These are phyloP conservation scores for Hepatocystis sp. DNA, from an alignment of 169 alveolate genomes.

Conservation along the genomic window DNA sequence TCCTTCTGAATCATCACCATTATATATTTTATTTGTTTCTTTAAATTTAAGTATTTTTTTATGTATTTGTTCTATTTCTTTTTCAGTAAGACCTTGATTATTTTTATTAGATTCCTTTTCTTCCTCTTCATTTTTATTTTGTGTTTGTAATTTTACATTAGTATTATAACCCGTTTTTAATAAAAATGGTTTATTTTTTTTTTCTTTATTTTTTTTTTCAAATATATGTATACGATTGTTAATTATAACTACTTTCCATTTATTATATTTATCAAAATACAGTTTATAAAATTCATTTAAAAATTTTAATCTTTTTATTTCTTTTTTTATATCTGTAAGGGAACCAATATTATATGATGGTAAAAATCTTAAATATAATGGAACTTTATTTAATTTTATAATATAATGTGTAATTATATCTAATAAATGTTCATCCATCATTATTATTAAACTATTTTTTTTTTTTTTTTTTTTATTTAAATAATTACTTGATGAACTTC, in stretches of 20 bases:
- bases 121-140: neutral
- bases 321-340: slow-evolving; percentile 46
- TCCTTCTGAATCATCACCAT: slow-evolving; percentile 4
- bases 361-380: slow-evolving; percentile 41
- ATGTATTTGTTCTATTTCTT: slow-evolving; percentile 51
- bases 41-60: slow-evolving; percentile 34
- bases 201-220: slow-evolving; percentile 39
- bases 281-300: slow-evolving; percentile 71
- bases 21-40: slow-evolving; percentile 42
- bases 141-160: no score
- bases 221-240: slow-evolving; percentile 69
- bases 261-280: slow-evolving; percentile 67
- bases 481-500: slow-evolving; percentile 42
- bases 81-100: slow-evolving; percentile 43
- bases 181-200: slow-evolving; percentile 2
- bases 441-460: slow-evolving; percentile 26
- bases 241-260: slow-evolving; percentile 70
- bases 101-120: neutral
- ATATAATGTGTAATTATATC: slow-evolving; percentile 71
- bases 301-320: slow-evolving; percentile 46
- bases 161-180: no score
- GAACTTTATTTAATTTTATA: slow-evolving; percentile 66
- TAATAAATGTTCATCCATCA: slow-evolving; percentile 69
- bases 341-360: slow-evolving; percentile 76
- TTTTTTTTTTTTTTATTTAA: slow-evolving; percentile 14